Conservation (phyloP, 805 yeast genomes). For the Yueomyces sp. region DNA sequence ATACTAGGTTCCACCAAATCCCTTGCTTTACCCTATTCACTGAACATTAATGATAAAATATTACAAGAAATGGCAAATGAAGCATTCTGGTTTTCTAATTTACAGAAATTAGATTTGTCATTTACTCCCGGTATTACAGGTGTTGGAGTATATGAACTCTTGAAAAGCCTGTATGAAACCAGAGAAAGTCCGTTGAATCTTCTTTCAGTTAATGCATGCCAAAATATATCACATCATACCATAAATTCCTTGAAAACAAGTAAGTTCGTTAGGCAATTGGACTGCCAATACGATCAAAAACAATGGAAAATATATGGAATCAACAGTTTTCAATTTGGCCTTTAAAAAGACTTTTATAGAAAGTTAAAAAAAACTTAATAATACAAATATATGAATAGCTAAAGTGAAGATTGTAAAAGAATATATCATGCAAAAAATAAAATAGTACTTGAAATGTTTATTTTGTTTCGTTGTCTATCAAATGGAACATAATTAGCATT, state of each 20-base stretch:
- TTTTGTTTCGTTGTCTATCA: no score
- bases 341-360: no score
- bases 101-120: slow-evolving; percentile 17
- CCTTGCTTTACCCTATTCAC: neutral
- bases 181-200: slow-evolving; percentile 9
- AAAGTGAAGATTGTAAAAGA: no score
- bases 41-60: neutral
- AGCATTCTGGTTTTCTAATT: neutral
- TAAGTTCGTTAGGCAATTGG: slow-evolving; percentile 11
- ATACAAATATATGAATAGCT: no score
- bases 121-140: slow-evolving; percentile 21
- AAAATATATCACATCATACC: slow-evolving; percentile 18
- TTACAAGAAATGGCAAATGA: neutral
- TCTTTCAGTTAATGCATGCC: slow-evolving; percentile 17
- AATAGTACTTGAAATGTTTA: no score
- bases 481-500: no score
- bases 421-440: no score
- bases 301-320: slow-evolving; percentile 20
- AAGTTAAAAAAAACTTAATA: no score
- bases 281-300: slow-evolving; percentile 18
- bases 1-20: neutral
- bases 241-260: slow-evolving; percentile 11
- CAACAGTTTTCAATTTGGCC: slow-evolving; percentile 9
- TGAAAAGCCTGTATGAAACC: slow-evolving; percentile 7
- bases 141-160: slow-evolving; percentile 18